Evolutionary conservation across 179 eudicot species (phyloP).

Genomic region (Patellifolia procumbens): DNA sequence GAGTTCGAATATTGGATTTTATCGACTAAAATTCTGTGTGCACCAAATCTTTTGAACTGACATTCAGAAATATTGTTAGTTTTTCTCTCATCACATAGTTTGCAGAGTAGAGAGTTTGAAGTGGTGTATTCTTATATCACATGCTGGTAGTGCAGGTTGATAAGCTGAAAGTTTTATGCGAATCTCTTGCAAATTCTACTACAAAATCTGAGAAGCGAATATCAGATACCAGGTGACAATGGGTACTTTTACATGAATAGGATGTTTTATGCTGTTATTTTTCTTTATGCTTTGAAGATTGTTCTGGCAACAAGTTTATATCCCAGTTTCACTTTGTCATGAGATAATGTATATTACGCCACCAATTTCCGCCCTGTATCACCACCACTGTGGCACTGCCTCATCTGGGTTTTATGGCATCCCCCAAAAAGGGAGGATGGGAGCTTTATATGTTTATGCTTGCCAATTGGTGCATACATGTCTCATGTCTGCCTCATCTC

Average conservation of each 20-base stretch:
- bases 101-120: background rate
- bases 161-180: conserved; percentile 87
- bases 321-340: conserved; percentile 16
- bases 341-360: background rate
- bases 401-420: background rate
- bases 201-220: conserved; percentile 89
- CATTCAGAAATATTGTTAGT: background rate
- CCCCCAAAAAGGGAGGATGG: background rate
- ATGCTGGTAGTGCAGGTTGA: conserved; percentile 61
- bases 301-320: background rate
- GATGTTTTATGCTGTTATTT: background rate
- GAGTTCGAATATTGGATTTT: background rate
- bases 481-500: background rate
- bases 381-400: background rate
- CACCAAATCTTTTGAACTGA: background rate
- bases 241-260: background rate
- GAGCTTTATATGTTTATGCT: background rate
- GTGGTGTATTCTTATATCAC: background rate
- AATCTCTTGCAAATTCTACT: conserved; percentile 85
- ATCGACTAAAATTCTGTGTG: background rate
- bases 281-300: conserved; percentile 15
- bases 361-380: background rate
- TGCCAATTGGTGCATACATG: background rate
- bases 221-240: conserved; percentile 72
- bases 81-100: background rate